Base-by-base conservation (phyloP, 1,139 yeast species). In the Arxiozyma heterogenica region DNA sequence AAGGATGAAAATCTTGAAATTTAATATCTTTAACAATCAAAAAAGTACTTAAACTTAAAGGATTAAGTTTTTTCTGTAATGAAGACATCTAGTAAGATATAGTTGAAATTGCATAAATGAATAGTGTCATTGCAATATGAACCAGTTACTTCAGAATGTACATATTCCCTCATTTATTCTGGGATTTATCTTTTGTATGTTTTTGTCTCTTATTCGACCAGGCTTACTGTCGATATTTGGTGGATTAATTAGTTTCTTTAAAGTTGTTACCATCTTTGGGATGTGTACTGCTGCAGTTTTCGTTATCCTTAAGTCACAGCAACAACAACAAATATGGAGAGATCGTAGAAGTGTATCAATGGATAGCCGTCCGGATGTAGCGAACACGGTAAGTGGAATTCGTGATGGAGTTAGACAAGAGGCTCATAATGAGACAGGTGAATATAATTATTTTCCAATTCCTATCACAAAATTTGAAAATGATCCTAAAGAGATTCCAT, bases 401-500 rank as follows among this genome's bases (percentile, higher is more conserved):
- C 27, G 20, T 4, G 41, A 20, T 17, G 9, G 20, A 4, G 21
- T 23, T 21, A 47, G 44, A 23, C n/a, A 23, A 47, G 44, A 39
- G 17, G 23, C 34, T 4, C 25, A 41, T 47, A 25, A 12, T 47
- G 55, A 56, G 46, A 54, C 58, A 41, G 66, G 64, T 22, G 55
- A 54, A 9, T 56, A 60, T 38, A 61, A 59, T 38, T 61, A 62
- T 54, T 63, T 61, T 44, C 59, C 62, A 30, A 63, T 64, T 15
- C 64, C 67, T 17, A 55, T 63, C 20, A 59, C 61, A 1, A 61
- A 60, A 54, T 55, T 60, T 17, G 57, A 56, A 22, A 44, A 58
- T 17, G 55, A 48, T 39, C 41, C 42, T 21, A 25, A 25, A 5
- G 39, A 34, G 39, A 34, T 34, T 34, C 17, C n/a, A 12, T 34